Conservation (phyloP, 1,284 basidiomycete genomes). For the Cystobasidium sp. region DNA sequence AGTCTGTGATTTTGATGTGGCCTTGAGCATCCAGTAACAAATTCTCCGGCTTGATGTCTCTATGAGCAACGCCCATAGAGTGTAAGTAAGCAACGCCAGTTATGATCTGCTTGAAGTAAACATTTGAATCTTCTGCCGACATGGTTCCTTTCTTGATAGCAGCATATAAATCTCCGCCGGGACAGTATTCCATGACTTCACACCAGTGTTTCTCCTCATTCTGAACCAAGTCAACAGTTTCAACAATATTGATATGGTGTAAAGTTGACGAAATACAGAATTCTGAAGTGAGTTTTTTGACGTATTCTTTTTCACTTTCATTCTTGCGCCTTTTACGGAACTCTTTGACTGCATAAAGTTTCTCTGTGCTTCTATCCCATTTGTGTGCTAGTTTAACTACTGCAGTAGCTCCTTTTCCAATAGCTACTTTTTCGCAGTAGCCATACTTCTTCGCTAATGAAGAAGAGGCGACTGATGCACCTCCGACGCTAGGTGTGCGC, state of each 20-base stretch:
- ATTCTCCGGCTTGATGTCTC: slow-evolving; percentile 98
- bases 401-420: slow-evolving; percentile 96
- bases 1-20: slow-evolving; percentile 98
- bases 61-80: slow-evolving; percentile 93
- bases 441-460: slow-evolving; percentile 77
- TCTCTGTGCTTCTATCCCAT: slow-evolving; percentile 96
- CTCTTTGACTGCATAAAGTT: slow-evolving; percentile 99
- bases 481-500: slow-evolving; percentile 34
- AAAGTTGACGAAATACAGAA: slow-evolving; percentile 98
- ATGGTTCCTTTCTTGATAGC: slow-evolving; percentile 98
- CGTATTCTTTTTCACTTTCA: slow-evolving; percentile 98
- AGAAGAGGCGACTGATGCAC: slow-evolving; percentile 29
- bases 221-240: slow-evolving; percentile 97
- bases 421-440: slow-evolving; percentile 93
- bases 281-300: slow-evolving; percentile 99
- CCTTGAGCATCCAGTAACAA: slow-evolving; percentile 90
- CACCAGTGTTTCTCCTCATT: slow-evolving; percentile 97
- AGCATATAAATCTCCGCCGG: slow-evolving; percentile 93
- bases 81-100: slow-evolving; percentile 87
- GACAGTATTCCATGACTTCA: slow-evolving; percentile 99
- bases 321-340: slow-evolving; percentile 98
- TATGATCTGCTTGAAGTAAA: slow-evolving; percentile 96
- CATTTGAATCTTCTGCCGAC: slow-evolving; percentile 91
- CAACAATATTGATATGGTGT: slow-evolving; percentile 94
- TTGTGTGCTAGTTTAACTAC: slow-evolving; percentile 96